Evolutionary conservation across 2,329 filamentous ascomycete species (phyloP).

Genomic region (Fusarium agapanthi): DNA sequence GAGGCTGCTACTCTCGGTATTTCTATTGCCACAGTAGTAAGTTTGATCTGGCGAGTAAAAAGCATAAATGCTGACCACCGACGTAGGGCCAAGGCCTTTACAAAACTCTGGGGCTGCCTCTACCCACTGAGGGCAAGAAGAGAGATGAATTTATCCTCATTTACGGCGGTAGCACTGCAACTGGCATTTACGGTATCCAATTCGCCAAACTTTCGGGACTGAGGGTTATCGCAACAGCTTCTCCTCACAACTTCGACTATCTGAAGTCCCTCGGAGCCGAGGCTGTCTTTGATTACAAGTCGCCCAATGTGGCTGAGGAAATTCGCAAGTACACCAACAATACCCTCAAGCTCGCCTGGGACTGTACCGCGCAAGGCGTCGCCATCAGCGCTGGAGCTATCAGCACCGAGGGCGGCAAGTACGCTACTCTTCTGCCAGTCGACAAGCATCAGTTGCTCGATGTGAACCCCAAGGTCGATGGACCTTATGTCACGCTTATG

Average conservation of each 20-base stretch:
- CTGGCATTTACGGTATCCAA: conserved; percentile 60
- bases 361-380: conserved; percentile 20
- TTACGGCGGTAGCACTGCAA: conserved; percentile 61
- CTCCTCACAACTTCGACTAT: conserved; percentile 47
- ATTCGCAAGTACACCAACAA: conserved; percentile 39
- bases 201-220: conserved; percentile 50
- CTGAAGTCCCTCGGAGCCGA: conserved; percentile 53
- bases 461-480: conserved; percentile 5
- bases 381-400: conserved; percentile 2
- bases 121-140: conserved; percentile 54
- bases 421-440: neutral
- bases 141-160: conserved; percentile 52
- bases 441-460: neutral
- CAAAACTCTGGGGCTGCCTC: conserved; percentile 53
- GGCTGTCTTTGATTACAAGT: conserved; percentile 55
- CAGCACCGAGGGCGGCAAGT: conserved; percentile 6
- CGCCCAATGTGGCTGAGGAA: conserved; percentile 34
- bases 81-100: conserved; percentile 55
- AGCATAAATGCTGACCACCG: neutral
- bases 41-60: neutral
- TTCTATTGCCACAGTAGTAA: conserved; percentile 49
- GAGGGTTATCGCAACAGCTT: conserved; percentile 49
- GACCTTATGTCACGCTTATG: conserved; percentile 6
- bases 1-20: conserved; percentile 58
- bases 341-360: conserved; percentile 39